These are phyloP conservation scores for Termitomyces sp. DNA, from an alignment of 768 basidiomycete genomes.

Conservation along the genomic window DNA sequence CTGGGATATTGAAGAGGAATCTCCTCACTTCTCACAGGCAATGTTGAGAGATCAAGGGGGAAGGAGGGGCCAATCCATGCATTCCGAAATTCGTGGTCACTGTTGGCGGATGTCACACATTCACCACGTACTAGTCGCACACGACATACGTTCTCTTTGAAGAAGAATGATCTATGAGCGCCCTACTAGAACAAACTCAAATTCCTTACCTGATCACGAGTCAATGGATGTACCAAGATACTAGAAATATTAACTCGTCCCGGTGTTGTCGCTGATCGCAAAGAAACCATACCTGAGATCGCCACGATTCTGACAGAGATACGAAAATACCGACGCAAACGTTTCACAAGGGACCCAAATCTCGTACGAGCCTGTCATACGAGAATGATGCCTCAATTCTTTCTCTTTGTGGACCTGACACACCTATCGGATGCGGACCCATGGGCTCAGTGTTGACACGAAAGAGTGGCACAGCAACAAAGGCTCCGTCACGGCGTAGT, in stretches of 20 bases:
- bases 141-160: constrained; percentile 44
- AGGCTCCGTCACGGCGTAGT: constrained; percentile 69
- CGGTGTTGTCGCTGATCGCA: background rate
- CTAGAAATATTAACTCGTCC: constrained; percentile 27
- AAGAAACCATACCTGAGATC: constrained; percentile 48
- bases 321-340: constrained; percentile 73
- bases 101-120: constrained; percentile 19
- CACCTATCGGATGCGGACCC: constrained; percentile 75
- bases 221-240: constrained; percentile 71
- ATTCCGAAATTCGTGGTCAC: constrained; percentile 65
- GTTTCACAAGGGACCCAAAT: constrained; percentile 77
- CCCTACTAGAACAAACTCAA: background rate
- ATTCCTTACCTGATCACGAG: constrained; percentile 54
- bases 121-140: background rate
- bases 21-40: constrained; percentile 46
- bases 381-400: background rate
- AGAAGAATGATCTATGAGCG: constrained; percentile 2
- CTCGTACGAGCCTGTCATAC: constrained; percentile 59
- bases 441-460: constrained; percentile 65
- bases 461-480: constrained; percentile 73
- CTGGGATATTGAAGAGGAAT: constrained; percentile 68
- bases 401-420: constrained; percentile 16
- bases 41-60: constrained; percentile 55
- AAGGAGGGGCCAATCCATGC: constrained; percentile 74
- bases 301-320: constrained; percentile 64